These are phyloP conservation scores for Nevesoporus exiguus DNA, from an alignment of 768 basidiomycete genomes.

Conservation along the genomic window DNA sequence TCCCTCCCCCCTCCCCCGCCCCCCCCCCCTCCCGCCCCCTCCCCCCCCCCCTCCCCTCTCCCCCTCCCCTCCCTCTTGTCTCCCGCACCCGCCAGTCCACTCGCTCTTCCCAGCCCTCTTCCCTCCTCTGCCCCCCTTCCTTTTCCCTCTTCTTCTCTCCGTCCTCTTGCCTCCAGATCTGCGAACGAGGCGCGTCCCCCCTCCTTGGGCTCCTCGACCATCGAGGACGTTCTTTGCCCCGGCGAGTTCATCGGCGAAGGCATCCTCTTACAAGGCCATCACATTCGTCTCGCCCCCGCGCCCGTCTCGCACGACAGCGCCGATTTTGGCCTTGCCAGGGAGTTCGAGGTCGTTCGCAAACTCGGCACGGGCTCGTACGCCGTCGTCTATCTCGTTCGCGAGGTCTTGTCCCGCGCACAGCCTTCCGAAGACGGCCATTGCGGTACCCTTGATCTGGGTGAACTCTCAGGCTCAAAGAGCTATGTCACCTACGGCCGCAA, in stretches of 20 bases:
- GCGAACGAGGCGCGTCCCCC: conserved; percentile 30
- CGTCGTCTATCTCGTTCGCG: conserved; percentile 88
- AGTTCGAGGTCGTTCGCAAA: conserved; percentile 81
- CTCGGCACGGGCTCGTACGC: conserved; percentile 91
- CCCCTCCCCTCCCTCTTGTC: too few species aligned
- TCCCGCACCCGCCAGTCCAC: conserved; percentile 28
- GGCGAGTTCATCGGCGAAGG: conserved; percentile 76
- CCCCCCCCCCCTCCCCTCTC: conserved; percentile 32
- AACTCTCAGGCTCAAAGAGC: conserved; percentile 30
- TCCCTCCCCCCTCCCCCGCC: too few species aligned
- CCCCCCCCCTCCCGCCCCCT: too few species aligned
- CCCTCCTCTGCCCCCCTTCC: conserved; percentile 30
- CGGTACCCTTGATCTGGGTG: conserved; percentile 54
- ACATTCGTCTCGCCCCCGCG: conserved; percentile 52
- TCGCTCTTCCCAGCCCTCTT: conserved; percentile 36
- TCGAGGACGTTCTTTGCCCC: conserved; percentile 56
- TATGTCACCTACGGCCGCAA: conserved; percentile 65
- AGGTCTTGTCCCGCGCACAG: conserved; percentile 46
- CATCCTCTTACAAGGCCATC: conserved; percentile 61
- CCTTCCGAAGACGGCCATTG: conserved; percentile 53
- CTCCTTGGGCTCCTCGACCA: conserved; percentile 30
- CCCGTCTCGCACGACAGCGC: conserved; percentile 32
- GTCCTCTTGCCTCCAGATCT: conserved; percentile 36
- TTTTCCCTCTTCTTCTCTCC: conserved; percentile 32
- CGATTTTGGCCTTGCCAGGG: conserved; percentile 49